Percentiles rank a stretch among this genome's conserved stretches.
These are phyloP conservation scores for Pleurotus salmoneostramineus DNA, from an alignment of 768 basidiomycete species.

Conservation along the genomic window DNA sequence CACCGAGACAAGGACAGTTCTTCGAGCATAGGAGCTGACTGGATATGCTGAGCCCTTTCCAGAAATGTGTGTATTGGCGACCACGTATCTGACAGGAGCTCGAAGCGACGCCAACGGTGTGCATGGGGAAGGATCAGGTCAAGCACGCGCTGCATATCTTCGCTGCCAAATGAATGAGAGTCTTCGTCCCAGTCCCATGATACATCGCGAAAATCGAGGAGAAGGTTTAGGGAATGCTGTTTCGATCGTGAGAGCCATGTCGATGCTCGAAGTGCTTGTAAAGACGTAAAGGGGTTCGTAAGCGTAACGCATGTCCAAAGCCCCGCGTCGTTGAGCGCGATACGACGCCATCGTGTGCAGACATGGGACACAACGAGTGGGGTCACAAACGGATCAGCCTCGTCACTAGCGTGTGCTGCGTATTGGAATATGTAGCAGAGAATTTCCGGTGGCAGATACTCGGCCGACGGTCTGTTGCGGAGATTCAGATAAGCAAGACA, in stretches of 20 bases:
- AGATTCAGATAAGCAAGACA: constrained; percentile 6
- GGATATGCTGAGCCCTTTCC: constrained; percentile 27
- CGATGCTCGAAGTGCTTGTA: constrained; percentile 30
- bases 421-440: constrained; percentile 29
- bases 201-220: constrained; percentile 57
- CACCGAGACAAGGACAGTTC: constrained; percentile 46
- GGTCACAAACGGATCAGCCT: constrained; percentile 20
- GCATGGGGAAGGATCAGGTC: constrained; percentile 40
- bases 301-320: constrained; percentile 53
- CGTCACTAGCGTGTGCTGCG: constrained; percentile 21
- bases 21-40: constrained; percentile 32
- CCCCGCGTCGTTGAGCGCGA: constrained; percentile 36
- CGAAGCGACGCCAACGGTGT: constrained; percentile 41
- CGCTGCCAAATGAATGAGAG: constrained; percentile 34
- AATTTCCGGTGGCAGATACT: constrained; percentile 30
- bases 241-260: constrained; percentile 43
- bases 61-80: constrained; percentile 52
- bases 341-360: constrained; percentile 45
- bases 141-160: constrained; percentile 43
- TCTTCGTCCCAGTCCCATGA: constrained; percentile 54
- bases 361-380: constrained; percentile 41
- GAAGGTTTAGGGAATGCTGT: constrained; percentile 41
- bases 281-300: constrained; percentile 34
- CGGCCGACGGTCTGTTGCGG: constrained; percentile 8
- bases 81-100: constrained; percentile 60